Conservation (phyloP, 495 filamentous ascomycete species). For the Penicillium macrosclerotiorum region DNA sequence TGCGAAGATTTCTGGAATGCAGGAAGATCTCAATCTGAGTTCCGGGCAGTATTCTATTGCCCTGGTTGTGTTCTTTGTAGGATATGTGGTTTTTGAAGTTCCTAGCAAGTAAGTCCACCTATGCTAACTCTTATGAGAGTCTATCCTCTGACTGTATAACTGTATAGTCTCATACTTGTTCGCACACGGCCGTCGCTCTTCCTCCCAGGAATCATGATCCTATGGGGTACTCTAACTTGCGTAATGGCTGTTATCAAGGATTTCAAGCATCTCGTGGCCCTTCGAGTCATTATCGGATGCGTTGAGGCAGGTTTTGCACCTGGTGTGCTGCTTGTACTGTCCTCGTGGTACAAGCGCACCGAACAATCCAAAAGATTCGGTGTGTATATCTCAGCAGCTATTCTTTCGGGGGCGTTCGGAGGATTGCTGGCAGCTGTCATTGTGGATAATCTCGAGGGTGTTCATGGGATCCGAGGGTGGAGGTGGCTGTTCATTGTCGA, state of each 20-base stretch:
- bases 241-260: conserved; percentile 44
- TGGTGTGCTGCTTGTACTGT: conserved; percentile 46
- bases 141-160: not conserved
- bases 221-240: conserved; percentile 37
- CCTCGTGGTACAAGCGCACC: conserved; percentile 50
- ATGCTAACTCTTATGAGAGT: not conserved
- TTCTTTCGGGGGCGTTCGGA: conserved; percentile 51
- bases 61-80: conserved; percentile 42
- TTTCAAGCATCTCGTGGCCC: conserved; percentile 41
- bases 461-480: conserved; percentile 61
- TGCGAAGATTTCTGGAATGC: conserved; percentile 44
- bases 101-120: conserved; percentile 29
- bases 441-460: conserved; percentile 24
- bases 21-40: conserved; percentile 35
- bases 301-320: conserved; percentile 45
- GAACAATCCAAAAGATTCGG: conserved; percentile 51
- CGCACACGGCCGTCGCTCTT: conserved; percentile 42
- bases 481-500: conserved; percentile 73
- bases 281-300: conserved; percentile 33
- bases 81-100: conserved; percentile 47
- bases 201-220: conserved; percentile 41
- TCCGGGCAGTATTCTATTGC: conserved; percentile 35
- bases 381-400: conserved; percentile 48
- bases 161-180: conserved; percentile 38
- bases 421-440: conserved; percentile 48